Conservation (phyloP, 345 rosid genomes). For the Carallia brachiata region DNA sequence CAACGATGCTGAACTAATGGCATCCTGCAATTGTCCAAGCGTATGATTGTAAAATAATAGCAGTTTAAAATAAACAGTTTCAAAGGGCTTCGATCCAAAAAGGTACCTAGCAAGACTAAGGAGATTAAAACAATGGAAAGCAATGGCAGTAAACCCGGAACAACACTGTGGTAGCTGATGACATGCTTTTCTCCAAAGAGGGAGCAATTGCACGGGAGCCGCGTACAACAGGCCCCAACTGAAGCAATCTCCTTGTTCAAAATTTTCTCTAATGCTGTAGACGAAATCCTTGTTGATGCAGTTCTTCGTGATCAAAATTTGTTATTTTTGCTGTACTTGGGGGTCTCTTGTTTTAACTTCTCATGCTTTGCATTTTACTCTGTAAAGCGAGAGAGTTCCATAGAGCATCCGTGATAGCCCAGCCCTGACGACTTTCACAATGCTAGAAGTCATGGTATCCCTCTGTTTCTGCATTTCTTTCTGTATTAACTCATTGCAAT, state of each 20-base stretch:
- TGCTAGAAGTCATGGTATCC: constrained; percentile 13
- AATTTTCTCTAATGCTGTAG: constrained; percentile 24
- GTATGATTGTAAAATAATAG: constrained; percentile 5
- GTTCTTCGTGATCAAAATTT: constrained; percentile 19
- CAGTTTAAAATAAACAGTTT: background rate
- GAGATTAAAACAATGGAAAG: background rate
- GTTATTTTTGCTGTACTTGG: constrained; percentile 17
- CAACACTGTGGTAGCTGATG: constrained; percentile 27
- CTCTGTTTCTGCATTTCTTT: constrained; percentile 36
- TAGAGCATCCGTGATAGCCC: constrained; percentile 25
- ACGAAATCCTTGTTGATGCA: constrained; percentile 24
- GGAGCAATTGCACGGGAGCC: constrained; percentile 20
- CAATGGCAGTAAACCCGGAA: constrained; percentile 25
- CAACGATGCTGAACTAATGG: constrained; percentile 69
- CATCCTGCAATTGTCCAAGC: constrained; percentile 52
- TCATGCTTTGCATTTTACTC: constrained; percentile 26
- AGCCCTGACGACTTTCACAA: constrained; percentile 23
- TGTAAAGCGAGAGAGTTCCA: constrained; percentile 24
- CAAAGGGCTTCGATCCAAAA: background rate
- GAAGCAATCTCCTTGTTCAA: constrained; percentile 30
- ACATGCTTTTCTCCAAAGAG: constrained; percentile 24
- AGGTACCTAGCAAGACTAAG: background rate
- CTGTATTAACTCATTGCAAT: constrained; percentile 11
- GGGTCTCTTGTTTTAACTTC: constrained; percentile 16
- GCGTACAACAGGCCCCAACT: constrained; percentile 20